Conservation (phyloP, 2,329 filamentous ascomycete genomes). For the Elsinoe perseae region DNA sequence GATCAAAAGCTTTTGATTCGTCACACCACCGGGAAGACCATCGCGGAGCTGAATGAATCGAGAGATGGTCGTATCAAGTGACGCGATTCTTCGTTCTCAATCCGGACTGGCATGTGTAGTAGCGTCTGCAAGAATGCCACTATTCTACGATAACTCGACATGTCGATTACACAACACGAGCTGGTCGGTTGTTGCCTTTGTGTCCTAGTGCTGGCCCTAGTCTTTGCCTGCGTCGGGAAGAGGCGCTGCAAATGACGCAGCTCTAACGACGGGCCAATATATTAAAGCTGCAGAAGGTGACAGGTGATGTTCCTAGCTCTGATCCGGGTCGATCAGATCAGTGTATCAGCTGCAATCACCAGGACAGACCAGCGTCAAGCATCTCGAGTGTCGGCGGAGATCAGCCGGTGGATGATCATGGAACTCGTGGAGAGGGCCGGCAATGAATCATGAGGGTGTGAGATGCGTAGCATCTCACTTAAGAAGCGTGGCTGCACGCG, state of each 20-base stretch:
- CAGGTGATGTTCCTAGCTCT: conserved; percentile 13
- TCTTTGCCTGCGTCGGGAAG: background rate
- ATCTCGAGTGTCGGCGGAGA: background rate
- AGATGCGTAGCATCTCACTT: background rate
- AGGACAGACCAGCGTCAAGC: background rate
- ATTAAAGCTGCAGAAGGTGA: conserved; percentile 7
- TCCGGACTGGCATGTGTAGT: conserved; percentile 10
- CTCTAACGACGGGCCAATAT: conserved; percentile 9
- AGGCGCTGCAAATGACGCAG: conserved; percentile 13
- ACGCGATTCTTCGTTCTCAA: conserved; percentile 6
- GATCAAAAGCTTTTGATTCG: conserved; percentile 9
- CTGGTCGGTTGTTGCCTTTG: background rate
- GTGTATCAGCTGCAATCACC: background rate
- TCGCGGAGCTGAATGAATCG: conserved; percentile 11
- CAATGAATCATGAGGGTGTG: background rate
- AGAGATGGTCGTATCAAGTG: conserved; percentile 14
- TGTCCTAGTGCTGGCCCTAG: background rate
- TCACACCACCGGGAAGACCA: conserved; percentile 1
- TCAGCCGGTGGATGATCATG: conserved; percentile 6
- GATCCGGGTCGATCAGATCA: conserved; percentile 10
- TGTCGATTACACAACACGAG: conserved; percentile 6
- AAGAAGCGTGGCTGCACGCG: conserved; percentile 5
- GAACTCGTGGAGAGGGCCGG: conserved; percentile 2
- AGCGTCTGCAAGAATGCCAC: conserved; percentile 3
- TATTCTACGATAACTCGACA: conserved; percentile 7